Evolutionary conservation across 2,329 filamentous ascomycete genomes (phyloP), one percentile per base, ranked within the genome.

Genomic region (Endocalyx cinctus): DNA sequence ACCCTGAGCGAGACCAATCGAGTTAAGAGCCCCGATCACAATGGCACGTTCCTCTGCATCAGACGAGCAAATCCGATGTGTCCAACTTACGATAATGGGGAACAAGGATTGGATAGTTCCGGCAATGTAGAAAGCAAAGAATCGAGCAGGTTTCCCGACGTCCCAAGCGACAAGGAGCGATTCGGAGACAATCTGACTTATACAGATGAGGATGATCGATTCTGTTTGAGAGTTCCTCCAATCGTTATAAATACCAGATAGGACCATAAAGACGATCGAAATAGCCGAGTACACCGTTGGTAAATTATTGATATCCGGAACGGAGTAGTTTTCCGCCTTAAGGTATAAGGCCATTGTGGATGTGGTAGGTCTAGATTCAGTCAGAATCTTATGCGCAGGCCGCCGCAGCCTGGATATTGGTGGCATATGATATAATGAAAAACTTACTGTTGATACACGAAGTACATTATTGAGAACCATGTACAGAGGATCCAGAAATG

Each of bases 11-110:
- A 46, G 33, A 2, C 43, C 43, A 20, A 54, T 35, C 10, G 51
- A 39, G 27, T 53, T 53, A 23, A 48, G 33, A 1, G 40, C 35
- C 6, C 45, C 46, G 5, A 52, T 41, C 1, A 52, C 35, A 10
- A 54, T 45, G 5, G 51, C 47, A 6, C 51, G 37, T 32, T 52
- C 50, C 28, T 53, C 51, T 1, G 43, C 48, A 19, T 54, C 51
- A 15, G 32, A 29, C 0, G 45, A 41, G 35, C 50, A 52, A 6
- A 54, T 46, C 27, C 39, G 43, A 29, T 52, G 46, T 18, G 51
- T 48, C 51, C 51, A 54, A 27, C 43, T 44, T 12, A 45, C 38
- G 17, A 45, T 41, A 17, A 47, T 34, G 4, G 44, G 44, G 33
- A 43, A 42, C 11, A 47, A 27, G n/a, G 42, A 42, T 16, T 44